These are phyloP conservation scores for Albifimbria verrucaria DNA, from an alignment of 2,329 filamentous ascomycete genomes.

Conservation along the genomic window DNA sequence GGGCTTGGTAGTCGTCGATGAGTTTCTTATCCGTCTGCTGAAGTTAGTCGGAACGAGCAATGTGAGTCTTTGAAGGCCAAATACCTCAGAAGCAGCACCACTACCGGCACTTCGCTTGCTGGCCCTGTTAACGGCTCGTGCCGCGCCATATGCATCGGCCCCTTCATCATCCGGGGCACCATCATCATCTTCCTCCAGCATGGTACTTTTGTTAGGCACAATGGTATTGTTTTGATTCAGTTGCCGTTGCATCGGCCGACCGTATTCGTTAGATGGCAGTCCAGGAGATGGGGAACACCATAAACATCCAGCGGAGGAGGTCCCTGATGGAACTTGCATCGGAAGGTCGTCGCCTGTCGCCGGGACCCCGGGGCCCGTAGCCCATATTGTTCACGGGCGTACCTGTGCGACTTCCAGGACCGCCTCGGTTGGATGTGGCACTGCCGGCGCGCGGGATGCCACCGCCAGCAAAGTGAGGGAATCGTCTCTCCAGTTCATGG, in stretches of 20 bases:
- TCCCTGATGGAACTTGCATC: constrained; percentile 60
- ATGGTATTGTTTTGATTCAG: constrained; percentile 90
- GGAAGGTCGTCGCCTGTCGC: constrained; percentile 54
- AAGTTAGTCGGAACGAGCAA: constrained; percentile 10
- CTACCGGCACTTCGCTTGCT: constrained; percentile 28
- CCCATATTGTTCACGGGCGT: constrained; percentile 58
- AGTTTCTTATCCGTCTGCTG: constrained; percentile 63
- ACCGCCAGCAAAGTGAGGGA: constrained; percentile 71
- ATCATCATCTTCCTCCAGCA: constrained; percentile 93
- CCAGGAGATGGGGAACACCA: constrained; percentile 57
- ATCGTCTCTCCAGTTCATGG: constrained; percentile 87
- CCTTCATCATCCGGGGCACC: constrained; percentile 27
- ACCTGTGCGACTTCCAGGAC: constrained; percentile 55
- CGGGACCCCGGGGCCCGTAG: constrained; percentile 48
- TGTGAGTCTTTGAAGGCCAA: neutral
- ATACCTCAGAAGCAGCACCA: constrained; percentile 34
- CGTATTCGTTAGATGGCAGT: constrained; percentile 60
- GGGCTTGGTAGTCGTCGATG: constrained; percentile 75
- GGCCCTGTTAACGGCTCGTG: constrained; percentile 12
- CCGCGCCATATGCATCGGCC: neutral
- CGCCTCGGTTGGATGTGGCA: constrained; percentile 59
- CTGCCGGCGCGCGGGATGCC: constrained; percentile 69
- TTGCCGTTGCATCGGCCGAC: constrained; percentile 79
- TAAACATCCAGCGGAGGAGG: constrained; percentile 42
- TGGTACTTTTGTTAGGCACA: constrained; percentile 94